Evolutionary conservation across 225 moss, liverwort and hornwort genomes (phyloP).

Genomic region (Climacium dendroides): DNA sequence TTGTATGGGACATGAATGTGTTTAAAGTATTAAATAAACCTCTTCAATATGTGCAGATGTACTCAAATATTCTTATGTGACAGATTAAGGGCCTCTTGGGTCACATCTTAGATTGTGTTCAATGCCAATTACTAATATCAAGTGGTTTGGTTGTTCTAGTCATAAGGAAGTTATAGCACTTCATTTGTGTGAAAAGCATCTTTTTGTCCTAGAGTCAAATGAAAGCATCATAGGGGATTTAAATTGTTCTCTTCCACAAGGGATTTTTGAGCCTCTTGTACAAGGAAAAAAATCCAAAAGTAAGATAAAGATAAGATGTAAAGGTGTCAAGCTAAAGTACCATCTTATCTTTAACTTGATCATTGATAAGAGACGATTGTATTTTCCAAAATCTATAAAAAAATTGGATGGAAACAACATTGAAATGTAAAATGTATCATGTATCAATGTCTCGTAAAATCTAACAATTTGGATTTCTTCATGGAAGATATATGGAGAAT

Average conservation of each 20-base stretch:
- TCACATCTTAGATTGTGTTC: neutral
- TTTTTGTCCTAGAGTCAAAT: no score
- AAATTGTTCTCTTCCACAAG: neutral
- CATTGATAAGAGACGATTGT: neutral
- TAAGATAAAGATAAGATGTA: no score
- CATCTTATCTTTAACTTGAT: no score
- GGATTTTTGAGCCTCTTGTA: fast-evolving
- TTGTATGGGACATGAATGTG: neutral
- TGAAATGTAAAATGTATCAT: neutral
- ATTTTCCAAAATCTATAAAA: no score
- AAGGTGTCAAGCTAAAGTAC: no score
- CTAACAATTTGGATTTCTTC: neutral
- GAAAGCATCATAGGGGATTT: no score
- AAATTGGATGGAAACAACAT: fast-evolving
- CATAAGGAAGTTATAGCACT: no score
- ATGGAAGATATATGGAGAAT: neutral
- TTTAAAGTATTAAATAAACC: neutral
- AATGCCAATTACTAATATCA: neutral
- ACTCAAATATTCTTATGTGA: neutral
- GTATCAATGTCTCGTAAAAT: no score
- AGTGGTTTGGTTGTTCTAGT: neutral
- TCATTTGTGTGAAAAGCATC: no score
- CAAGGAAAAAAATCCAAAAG: no score
- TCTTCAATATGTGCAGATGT: neutral
- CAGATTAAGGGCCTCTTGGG: fast-evolving